Base-by-base conservation (phyloP, 2,329 filamentous ascomycete genomes). In the Blastomyces percursus region DNA sequence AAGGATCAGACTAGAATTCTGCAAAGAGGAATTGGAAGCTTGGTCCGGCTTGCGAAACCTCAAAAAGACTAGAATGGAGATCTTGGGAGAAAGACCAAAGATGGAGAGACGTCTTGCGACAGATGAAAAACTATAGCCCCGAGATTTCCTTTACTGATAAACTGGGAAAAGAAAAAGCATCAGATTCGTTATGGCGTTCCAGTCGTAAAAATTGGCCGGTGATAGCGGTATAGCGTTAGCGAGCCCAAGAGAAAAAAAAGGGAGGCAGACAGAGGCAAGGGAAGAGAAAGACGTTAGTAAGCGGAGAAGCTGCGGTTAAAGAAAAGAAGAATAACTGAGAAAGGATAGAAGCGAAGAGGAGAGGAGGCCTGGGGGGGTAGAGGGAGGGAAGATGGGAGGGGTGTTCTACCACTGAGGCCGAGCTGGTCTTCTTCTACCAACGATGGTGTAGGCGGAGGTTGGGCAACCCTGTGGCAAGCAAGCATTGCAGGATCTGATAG, bases 121-220 rank as follows among this genome's bases (percentile, higher is more conserved):
- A 61, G 50, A 61, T 54, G 40, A 61, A 38, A 61, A 56, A 46
- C 38, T 60, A 48, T 51, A 60, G 24, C n/a, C 21, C 59, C 57
- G 50, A 59, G 54, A 58, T 58, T 62, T 57, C 61, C 57, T 40
- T 62, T 60, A 58, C 52, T 46, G 56, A 61, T 21, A 46, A 60
- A 57, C 50, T 32, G 48, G 55, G 56, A 57, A 61, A 61, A 59
- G 61, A 52, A 60, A 63, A 64, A 63, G 59, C 63, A 61, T 76
- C 69, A 72, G 67, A 69, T 68, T 76, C 74, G 70, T 76, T 72
- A 76, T 46, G 61, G 62, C 63, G 56, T 65, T 61, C 51, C 59
- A 74, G 68, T 75, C 74, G 71, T 76, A 68, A 74, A 70, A 64
- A 63, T 50, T 50, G 57, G 69, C 61, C 60, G 63, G 63, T 61